Percentiles rank a stretch among this genome's conserved stretches.
Conservation (phyloP, 768 basidiomycete genomes). For the Ramaria rubella region DNA sequence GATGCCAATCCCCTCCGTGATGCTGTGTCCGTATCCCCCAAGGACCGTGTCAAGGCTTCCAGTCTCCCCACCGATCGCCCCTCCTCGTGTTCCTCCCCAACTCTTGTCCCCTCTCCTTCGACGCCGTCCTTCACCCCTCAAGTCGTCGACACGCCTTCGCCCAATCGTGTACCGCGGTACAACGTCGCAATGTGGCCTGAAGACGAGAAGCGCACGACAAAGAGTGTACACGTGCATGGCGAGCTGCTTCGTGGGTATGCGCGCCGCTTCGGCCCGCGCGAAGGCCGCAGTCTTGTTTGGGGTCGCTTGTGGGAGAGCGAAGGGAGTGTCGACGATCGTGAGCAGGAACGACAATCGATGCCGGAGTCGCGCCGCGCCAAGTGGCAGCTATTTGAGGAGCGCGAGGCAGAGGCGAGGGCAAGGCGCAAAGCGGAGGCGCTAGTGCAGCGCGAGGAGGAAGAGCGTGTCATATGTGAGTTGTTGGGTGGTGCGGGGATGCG, state of each 20-base stretch:
- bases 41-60: background rate
- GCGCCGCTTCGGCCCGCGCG: constrained; percentile 1
- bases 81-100: too few relatives aligned
- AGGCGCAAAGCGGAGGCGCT: background rate
- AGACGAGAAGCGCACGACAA: constrained; percentile 7
- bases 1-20: background rate
- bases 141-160: background rate
- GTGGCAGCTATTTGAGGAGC: background rate
- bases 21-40: constrained; percentile 1
- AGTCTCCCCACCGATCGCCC: background rate
- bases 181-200: constrained; percentile 8
- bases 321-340: background rate
- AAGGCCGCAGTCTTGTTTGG: constrained; percentile 4
- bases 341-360: background rate
- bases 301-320: constrained; percentile 1
- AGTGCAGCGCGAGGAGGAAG: constrained; percentile 3
- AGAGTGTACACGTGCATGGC: constrained; percentile 4
- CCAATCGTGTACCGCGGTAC: constrained; percentile 1
- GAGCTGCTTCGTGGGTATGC: constrained; percentile 2
- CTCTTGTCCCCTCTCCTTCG: background rate
- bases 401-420: constrained; percentile 2
- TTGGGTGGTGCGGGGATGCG: constrained; percentile 8
- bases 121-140: background rate
- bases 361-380: background rate
- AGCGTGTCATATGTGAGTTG: constrained; percentile 7